phyloP scores from a whole-genome alignment of 1,139 yeast genomes.

The Saccharomycopsis crataegensis region DNA sequence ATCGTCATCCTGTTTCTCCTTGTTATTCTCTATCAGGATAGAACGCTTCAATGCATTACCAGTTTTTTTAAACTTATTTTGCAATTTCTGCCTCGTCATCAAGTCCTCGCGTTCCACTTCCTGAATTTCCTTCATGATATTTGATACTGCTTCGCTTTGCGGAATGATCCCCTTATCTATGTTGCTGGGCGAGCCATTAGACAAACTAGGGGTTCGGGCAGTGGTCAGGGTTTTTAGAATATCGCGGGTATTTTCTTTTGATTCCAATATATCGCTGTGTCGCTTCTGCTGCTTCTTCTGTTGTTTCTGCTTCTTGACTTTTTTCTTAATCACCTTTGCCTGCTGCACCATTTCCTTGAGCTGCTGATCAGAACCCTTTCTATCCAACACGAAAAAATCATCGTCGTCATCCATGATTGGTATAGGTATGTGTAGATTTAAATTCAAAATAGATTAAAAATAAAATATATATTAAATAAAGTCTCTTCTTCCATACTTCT shows the following conservation, averaged over 20 bases:
- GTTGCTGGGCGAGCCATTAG: not conserved
- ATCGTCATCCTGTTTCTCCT: slow-evolving; percentile 2
- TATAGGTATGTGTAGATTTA: not conserved
- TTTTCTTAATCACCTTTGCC: not conserved
- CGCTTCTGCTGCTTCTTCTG: not conserved
- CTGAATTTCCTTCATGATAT: slow-evolving; percentile 6
- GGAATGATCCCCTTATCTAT: not conserved
- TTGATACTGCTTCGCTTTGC: slow-evolving; percentile 2
- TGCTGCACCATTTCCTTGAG: not conserved
- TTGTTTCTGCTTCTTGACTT: slow-evolving; percentile 5
- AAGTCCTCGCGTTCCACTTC: not conserved
- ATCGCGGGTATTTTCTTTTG: not conserved
- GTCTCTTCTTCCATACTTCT: too few species aligned
- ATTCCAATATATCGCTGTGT: not conserved
- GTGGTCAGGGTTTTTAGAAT: not conserved
- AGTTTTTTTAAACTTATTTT: too few species aligned
- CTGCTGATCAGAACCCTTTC: not conserved
- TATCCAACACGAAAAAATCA: slow-evolving; percentile 10
- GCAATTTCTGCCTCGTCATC: too few species aligned
- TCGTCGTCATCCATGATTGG: slow-evolving; percentile 14
- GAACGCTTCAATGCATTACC: too few species aligned
- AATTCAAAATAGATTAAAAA: too few species aligned
- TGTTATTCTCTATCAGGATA: not conserved
- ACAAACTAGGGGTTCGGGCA: not conserved
- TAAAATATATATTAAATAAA: too few species aligned